Percentiles rank a stretch among this genome's conserved stretches.
phyloP scores from a whole-genome alignment of 345 rosid genomes.

The Eucalyptus pauciflora region DNA sequence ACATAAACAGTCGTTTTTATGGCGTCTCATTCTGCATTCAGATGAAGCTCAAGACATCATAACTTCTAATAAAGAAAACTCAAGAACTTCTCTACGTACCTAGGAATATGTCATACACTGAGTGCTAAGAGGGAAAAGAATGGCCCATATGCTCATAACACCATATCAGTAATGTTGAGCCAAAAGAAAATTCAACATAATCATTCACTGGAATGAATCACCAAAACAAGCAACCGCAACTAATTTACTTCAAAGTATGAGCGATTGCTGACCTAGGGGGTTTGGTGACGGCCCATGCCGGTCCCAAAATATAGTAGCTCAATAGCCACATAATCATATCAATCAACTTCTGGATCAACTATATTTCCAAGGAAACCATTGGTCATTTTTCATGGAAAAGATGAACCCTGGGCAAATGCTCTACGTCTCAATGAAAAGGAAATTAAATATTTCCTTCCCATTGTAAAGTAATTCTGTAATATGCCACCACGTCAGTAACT shows the following conservation, averaged over 20 bases:
- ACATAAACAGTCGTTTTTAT: slow-evolving; percentile 91
- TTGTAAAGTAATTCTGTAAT: neutral
- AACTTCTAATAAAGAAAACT: neutral
- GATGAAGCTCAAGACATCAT: neutral
- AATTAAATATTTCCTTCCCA: neutral
- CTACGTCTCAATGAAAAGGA: neutral
- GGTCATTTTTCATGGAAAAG: neutral
- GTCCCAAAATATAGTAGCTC: too few species aligned
- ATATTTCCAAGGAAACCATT: too few species aligned
- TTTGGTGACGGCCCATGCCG: too few species aligned
- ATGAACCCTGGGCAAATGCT: neutral
- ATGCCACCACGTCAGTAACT: neutral
- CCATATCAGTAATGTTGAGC: neutral
- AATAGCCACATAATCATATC: too few species aligned
- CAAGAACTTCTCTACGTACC: neutral
- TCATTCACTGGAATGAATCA: too few species aligned
- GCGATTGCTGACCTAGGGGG: too few species aligned
- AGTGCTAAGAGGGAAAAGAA: neutral
- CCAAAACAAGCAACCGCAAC: too few species aligned
- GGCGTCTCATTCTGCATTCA: slow-evolving; percentile 61
- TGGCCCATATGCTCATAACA: neutral
- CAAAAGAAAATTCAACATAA: neutral
- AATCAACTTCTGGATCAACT: too few species aligned
- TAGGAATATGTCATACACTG: neutral
- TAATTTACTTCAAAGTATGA: too few species aligned